Evolutionary conservation across 2,329 filamentous ascomycete genomes (phyloP), one percentile per base, ranked within the genome.

Genomic region (Neonectria coccinea): DNA sequence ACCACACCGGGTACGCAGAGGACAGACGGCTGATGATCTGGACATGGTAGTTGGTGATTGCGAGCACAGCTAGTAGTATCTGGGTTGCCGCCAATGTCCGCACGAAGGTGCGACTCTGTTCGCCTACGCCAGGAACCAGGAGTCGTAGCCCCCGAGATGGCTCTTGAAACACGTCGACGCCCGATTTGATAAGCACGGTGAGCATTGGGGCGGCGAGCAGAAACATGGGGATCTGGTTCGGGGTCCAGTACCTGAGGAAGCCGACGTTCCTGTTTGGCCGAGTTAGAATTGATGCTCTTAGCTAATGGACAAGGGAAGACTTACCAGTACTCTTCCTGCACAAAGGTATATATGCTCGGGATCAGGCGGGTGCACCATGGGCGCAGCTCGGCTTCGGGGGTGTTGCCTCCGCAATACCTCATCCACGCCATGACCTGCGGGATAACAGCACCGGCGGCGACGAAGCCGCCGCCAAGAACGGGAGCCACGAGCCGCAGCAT

Each of bases 21-120:
- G 93, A 91, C 16, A 99, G 85, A 25, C 96, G 88, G 48, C 91
- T 97, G 73, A 98, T 91, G 70, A 99, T 97, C 79, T 99, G 96
- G 27, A 97, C 91, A 76, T 99, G 96, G 75, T 97, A 97, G 67
- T 83, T 93, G 12, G 90, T 93, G 20, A 94, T 79, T 20, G 93
- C 92, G 64, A 95, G 78, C 2, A 87, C 65, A 1, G 91, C 90
- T 18, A 99, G 83, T 4, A 94, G 62, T 1, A 92, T 78, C 78
- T 99, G 95, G 4, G 88, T 86, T 4, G 90, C 79, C 1, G 93
- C 93, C 65, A 97, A 82, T 22, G 87, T 86, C 29, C 79, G 79
- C 7, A 88, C 70, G 10, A 88, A 73, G 5, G 71, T 45, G 6
- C 70, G 69, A 16, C 65, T 66, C 25, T 71, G 55, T 14, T 65